A percentile compares a stretch with the other conserved stretches of the same genome.
Conservation (phyloP, 1,284 basidiomycete genomes). For the Psilocybe mexicana region DNA sequence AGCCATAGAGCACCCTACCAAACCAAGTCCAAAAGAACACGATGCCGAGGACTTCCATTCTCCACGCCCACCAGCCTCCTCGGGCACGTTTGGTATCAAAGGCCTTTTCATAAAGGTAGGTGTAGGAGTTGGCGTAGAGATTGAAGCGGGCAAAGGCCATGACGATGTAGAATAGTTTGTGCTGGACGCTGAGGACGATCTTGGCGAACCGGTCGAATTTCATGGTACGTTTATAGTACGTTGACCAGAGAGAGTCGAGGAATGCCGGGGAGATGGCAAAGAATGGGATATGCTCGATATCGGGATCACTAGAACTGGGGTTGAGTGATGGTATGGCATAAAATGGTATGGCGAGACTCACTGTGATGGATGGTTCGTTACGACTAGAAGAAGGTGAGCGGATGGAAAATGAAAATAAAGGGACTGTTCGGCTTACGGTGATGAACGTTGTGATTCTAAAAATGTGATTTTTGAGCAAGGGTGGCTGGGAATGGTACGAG, state of each 20-base stretch:
- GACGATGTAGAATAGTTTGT: constrained; percentile 92
- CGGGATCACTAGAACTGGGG: constrained; percentile 78
- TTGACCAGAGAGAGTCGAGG: constrained; percentile 85
- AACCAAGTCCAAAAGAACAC: constrained; percentile 85
- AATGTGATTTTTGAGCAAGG: constrained; percentile 5
- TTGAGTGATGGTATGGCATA: constrained; percentile 4
- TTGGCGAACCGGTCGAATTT: constrained; percentile 73
- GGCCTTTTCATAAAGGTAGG: constrained; percentile 66
- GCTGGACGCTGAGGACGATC: constrained; percentile 78
- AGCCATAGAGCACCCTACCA: constrained; percentile 59
- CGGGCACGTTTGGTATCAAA: constrained; percentile 58
- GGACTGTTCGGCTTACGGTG: constrained; percentile 60
- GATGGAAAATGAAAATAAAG: constrained; percentile 15
- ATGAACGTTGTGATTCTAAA: constrained; percentile 95
- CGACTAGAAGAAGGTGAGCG: constrained; percentile 54
- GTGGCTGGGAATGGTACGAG: background rate
- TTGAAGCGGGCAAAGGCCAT: constrained; percentile 95
- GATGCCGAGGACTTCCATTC: constrained; percentile 69
- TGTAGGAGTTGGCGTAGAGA: constrained; percentile 89
- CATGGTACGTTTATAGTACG: constrained; percentile 93
- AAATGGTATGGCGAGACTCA: constrained; percentile 35
- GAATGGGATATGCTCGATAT: constrained; percentile 96
- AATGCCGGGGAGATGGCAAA: constrained; percentile 92
- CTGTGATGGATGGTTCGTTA: constrained; percentile 97
- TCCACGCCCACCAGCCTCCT: constrained; percentile 73